Percentiles rank a stretch among this genome's conserved stretches.
phyloP scores from a whole-genome alignment of 495 filamentous ascomycete species.

The Penicillium bovifimosum region DNA sequence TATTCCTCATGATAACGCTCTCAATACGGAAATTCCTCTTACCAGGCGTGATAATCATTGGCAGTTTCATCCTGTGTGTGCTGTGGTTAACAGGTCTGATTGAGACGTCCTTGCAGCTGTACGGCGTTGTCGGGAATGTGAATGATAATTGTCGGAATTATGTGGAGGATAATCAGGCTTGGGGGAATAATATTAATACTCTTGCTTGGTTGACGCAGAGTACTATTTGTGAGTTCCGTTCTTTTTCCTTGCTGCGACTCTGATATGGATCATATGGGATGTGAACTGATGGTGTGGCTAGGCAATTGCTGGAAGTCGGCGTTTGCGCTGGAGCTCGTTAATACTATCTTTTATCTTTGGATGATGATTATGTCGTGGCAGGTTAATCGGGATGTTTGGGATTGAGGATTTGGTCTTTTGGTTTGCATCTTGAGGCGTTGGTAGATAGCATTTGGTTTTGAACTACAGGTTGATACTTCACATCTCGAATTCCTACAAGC shows the following conservation, averaged over 20 bases:
- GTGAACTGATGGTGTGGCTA: no score
- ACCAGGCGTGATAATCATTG: conserved; percentile 82
- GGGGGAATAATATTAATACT: conserved; percentile 62
- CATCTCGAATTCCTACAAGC: no score
- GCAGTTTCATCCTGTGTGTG: conserved; percentile 89
- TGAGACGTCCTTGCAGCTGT: conserved; percentile 84
- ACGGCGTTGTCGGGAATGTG: conserved; percentile 69
- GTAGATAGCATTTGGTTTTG: background rate
- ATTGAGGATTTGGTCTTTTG: conserved; percentile 3
- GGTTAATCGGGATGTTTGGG: conserved; percentile 61
- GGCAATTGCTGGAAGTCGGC: conserved; percentile 56
- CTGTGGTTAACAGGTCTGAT: conserved; percentile 91
- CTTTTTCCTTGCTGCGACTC: background rate
- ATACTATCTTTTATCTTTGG: conserved; percentile 82
- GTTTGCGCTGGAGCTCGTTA: conserved; percentile 65
- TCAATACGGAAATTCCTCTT: conserved; percentile 74
- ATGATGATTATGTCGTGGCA: conserved; percentile 91
- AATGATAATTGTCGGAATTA: conserved; percentile 74
- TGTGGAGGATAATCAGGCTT: conserved; percentile 51
- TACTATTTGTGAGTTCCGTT: conserved; percentile 71
- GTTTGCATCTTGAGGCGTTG: conserved; percentile 16
- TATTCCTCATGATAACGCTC: conserved; percentile 64
- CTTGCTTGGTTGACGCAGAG: conserved; percentile 84
- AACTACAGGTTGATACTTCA: background rate
- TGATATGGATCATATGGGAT: no score